These are phyloP conservation scores for Lippia alba DNA, from an alignment of 305 asterid species.

Conservation along the genomic window DNA sequence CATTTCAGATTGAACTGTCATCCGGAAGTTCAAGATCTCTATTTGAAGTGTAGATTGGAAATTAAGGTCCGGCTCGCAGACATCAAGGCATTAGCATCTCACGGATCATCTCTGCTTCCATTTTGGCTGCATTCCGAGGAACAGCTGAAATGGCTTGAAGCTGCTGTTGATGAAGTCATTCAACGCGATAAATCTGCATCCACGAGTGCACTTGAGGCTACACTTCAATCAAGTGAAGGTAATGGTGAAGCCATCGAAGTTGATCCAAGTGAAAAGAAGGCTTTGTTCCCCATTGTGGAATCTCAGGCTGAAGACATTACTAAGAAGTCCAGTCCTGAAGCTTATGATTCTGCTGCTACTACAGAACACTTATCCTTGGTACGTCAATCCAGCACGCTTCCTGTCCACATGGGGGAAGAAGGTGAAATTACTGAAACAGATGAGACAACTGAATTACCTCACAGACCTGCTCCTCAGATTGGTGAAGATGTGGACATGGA, in stretches of 20 bases:
- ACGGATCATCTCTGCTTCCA: slow-evolving; percentile 69
- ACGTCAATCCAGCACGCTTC: slow-evolving; percentile 29
- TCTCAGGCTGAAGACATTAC: slow-evolving; percentile 37
- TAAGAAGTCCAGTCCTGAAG: slow-evolving; percentile 39
- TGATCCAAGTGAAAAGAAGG: slow-evolving; percentile 43
- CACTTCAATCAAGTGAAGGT: slow-evolving; percentile 42
- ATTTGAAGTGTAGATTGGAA: slow-evolving; percentile 58
- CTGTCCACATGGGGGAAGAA: slow-evolving; percentile 38
- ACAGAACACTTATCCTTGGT: slow-evolving; percentile 35
- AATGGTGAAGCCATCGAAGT: slow-evolving; percentile 36
- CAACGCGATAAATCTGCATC: slow-evolving; percentile 40
- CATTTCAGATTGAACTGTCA: slow-evolving; percentile 54
- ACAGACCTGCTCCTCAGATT: slow-evolving; percentile 43
- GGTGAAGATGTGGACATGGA: slow-evolving; percentile 94
- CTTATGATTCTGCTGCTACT: slow-evolving; percentile 40
- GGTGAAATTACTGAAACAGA: slow-evolving; percentile 42
- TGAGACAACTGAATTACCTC: slow-evolving; percentile 42
- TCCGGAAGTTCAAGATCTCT: slow-evolving; percentile 46
- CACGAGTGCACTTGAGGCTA: slow-evolving; percentile 43
- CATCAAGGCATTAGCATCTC: slow-evolving; percentile 71
- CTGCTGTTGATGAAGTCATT: slow-evolving; percentile 43
- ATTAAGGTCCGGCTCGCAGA: slow-evolving; percentile 81
- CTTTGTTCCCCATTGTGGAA: slow-evolving; percentile 36
- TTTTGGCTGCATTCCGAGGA: slow-evolving; percentile 83
- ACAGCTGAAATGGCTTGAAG: slow-evolving; percentile 69